Evolutionary conservation across 108 stramenopile genomes (phyloP).

Genomic region (Asterionellopsis glacialis): DNA sequence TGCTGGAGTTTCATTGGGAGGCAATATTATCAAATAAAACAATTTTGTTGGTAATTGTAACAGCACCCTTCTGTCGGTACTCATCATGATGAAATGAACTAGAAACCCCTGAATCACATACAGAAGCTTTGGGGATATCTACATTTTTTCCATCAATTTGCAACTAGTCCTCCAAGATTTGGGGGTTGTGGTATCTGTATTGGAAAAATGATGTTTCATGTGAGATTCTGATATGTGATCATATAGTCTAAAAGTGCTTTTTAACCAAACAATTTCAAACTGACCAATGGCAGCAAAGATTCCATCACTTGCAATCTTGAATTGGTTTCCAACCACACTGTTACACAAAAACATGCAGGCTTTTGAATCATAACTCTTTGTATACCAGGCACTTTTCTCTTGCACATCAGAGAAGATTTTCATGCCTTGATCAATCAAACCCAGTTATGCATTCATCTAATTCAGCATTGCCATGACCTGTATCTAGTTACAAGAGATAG

Average conservation of each 20-base stretch:
- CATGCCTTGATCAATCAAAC: too few species aligned
- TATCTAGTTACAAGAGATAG: too few species aligned
- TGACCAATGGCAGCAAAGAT: slow-evolving; percentile 23
- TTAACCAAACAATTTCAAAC: not conserved
- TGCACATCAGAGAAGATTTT: too few species aligned
- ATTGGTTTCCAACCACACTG: slow-evolving; percentile 37
- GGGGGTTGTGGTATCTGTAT: slow-evolving; percentile 6
- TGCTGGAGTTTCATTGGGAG: too few species aligned
- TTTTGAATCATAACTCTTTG: slow-evolving; percentile 19
- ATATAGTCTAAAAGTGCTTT: too few species aligned
- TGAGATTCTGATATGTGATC: too few species aligned
- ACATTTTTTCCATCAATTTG: slow-evolving; percentile 33
- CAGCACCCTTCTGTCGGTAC: slow-evolving; percentile 17
- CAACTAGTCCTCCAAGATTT: slow-evolving; percentile 12
- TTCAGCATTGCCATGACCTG: too few species aligned
- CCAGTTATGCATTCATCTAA: too few species aligned
- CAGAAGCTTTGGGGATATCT: slow-evolving; percentile 22
- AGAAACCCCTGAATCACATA: too few species aligned
- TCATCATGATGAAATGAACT: slow-evolving; percentile 36
- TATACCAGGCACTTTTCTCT: slow-evolving; percentile 38
- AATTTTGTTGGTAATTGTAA: too few species aligned
- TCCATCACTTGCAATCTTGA: slow-evolving; percentile 28
- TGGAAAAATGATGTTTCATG: too few species aligned
- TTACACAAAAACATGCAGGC: slow-evolving; percentile 49
- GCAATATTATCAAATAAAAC: too few species aligned